Evolutionary conservation across 2,329 filamentous ascomycete genomes (phyloP).

Genomic region (Clarireedia monteithiana): DNA sequence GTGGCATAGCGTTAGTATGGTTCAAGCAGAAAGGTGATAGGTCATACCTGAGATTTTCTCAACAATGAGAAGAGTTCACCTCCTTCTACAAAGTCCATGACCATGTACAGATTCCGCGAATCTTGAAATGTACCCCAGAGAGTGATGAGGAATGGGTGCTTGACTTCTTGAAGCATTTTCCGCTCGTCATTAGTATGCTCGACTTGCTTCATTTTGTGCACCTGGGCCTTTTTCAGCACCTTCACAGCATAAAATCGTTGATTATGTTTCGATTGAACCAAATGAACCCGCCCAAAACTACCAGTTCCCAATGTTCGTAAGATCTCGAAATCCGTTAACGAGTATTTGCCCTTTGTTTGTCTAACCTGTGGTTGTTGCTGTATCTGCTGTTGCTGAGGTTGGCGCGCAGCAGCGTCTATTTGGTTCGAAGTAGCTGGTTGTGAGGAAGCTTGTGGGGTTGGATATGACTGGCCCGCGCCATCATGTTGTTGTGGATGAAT

Average conservation of each 20-base stretch:
- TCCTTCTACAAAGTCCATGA: slow-evolving; percentile 99
- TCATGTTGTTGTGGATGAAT: slow-evolving; percentile 59
- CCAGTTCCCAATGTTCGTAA: slow-evolving; percentile 90
- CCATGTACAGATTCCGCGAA: slow-evolving; percentile 94
- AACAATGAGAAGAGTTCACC: slow-evolving; percentile 94
- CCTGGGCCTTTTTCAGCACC: slow-evolving; percentile 95
- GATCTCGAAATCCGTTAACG: slow-evolving; percentile 81
- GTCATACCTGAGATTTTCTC: slow-evolving; percentile 73
- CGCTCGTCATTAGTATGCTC: slow-evolving; percentile 99
- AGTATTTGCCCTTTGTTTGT: slow-evolving; percentile 95
- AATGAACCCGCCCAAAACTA: slow-evolving; percentile 91
- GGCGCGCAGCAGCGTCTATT: slow-evolving; percentile 7
- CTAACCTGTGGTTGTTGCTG: slow-evolving; percentile 35
- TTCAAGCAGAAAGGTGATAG: background rate
- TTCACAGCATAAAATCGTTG: slow-evolving; percentile 98
- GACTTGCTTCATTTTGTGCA: slow-evolving; percentile 99
- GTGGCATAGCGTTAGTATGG: slow-evolving; percentile 6
- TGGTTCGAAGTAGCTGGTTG: slow-evolving; percentile 1
- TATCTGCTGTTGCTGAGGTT: slow-evolving; percentile 11
- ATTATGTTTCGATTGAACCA: slow-evolving; percentile 97
- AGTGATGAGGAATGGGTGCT: slow-evolving; percentile 95
- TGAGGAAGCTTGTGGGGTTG: slow-evolving; percentile 13
- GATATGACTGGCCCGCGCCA: slow-evolving; percentile 31
- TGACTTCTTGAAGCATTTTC: slow-evolving; percentile 90
- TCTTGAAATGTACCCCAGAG: slow-evolving; percentile 99